Evolutionary conservation across 805 yeast genomes (phyloP).

Genomic region (Saccharomycopsis babjevae): DNA sequence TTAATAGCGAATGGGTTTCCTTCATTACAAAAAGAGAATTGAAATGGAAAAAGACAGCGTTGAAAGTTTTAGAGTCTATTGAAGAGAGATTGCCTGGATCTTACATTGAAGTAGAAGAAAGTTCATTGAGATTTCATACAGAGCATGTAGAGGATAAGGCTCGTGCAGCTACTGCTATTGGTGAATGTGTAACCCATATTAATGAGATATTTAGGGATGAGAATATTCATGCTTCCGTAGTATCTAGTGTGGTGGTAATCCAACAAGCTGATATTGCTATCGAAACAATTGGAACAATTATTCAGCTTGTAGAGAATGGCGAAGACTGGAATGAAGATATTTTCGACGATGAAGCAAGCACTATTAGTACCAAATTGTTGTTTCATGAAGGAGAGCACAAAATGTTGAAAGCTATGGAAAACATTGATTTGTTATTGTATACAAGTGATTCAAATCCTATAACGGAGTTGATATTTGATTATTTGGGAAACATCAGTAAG

Average conservation of each 20-base stretch:
- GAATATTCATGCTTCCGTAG: slow-evolving; percentile 68
- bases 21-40: slow-evolving; percentile 44
- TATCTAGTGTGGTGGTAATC: slow-evolving; percentile 58
- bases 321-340: not conserved
- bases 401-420: not conserved
- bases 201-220: slow-evolving; percentile 60
- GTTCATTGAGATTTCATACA: slow-evolving; percentile 67
- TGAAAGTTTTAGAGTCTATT: slow-evolving; percentile 44
- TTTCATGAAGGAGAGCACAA: not conserved
- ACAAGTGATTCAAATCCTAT: slow-evolving; percentile 29
- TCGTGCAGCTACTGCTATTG: slow-evolving; percentile 58
- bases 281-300: slow-evolving; percentile 29
- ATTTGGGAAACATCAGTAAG: slow-evolving; percentile 35
- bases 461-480: slow-evolving; percentile 59
- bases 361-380: not conserved
- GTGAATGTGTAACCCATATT: slow-evolving; percentile 77
- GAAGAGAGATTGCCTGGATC: slow-evolving; percentile 78
- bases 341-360: not conserved
- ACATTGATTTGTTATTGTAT: slow-evolving; percentile 10
- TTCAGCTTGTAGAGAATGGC: not conserved
- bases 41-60: slow-evolving; percentile 52
- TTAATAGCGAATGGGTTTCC: slow-evolving; percentile 43
- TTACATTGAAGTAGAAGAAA: slow-evolving; percentile 59
- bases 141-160: slow-evolving; percentile 55
- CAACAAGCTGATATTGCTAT: slow-evolving; percentile 53